phyloP scores from a whole-genome alignment of 2,329 filamentous ascomycete genomes.

The Botrytis aclada region DNA sequence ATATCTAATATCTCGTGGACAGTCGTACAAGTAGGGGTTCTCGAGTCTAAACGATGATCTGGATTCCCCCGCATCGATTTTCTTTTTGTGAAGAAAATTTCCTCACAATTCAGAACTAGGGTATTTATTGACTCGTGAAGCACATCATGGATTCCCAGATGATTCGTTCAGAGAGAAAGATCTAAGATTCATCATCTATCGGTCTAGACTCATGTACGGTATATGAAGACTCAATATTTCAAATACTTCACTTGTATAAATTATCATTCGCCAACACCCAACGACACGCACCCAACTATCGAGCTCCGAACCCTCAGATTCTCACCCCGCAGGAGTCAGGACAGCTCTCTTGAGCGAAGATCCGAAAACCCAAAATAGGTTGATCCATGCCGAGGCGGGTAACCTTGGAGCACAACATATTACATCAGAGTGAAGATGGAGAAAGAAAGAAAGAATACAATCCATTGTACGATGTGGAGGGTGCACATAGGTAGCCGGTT shows the following conservation, averaged over 20 bases:
- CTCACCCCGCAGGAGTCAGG: not conserved
- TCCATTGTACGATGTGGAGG: not conserved
- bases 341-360: not conserved
- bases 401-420: not conserved
- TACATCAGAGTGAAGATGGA: not conserved
- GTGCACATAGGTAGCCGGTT: not conserved
- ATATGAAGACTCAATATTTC: not conserved
- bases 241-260: too few relatives aligned
- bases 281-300: too few relatives aligned
- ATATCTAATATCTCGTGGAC: not conserved
- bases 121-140: not conserved
- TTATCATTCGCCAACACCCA: not conserved
- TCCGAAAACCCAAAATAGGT: not conserved
- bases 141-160: not conserved
- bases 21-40: not conserved
- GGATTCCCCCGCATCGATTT: not conserved
- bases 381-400: not conserved
- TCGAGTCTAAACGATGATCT: not conserved
- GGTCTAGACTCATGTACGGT: not conserved
- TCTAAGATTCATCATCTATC: not conserved
- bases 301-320: not conserved
- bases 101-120: not conserved
- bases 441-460: not conserved
- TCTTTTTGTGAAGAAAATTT: not conserved
- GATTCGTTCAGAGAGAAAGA: not conserved